Evolutionary conservation across 2,329 filamentous ascomycete species (phyloP).

Genomic region (Arthrobotrys pseudoclavata): DNA sequence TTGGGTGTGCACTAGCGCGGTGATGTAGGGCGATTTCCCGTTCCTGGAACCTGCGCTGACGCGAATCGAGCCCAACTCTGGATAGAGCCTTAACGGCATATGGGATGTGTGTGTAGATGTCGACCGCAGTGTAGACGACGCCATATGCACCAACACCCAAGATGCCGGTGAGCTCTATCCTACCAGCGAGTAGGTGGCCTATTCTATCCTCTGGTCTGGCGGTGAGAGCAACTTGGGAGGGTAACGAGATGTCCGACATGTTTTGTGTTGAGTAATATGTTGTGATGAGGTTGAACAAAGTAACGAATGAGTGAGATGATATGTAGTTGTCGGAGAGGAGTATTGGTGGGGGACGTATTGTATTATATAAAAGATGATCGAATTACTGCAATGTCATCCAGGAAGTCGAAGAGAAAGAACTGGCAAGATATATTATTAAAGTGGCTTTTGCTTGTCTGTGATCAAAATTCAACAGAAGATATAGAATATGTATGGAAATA

Average conservation of each 20-base stretch:
- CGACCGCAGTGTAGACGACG: constrained; percentile 90
- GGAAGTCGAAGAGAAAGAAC: constrained; percentile 35
- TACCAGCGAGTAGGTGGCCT: constrained; percentile 84
- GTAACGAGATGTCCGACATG: constrained; percentile 62
- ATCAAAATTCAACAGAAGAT: background rate
- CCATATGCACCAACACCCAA: constrained; percentile 96
- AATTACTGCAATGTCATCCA: constrained; percentile 51
- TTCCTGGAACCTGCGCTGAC: constrained; percentile 90
- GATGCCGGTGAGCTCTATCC: constrained; percentile 85
- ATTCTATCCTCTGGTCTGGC: constrained; percentile 81
- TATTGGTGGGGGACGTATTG: constrained; percentile 1
- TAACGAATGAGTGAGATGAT: constrained; percentile 50
- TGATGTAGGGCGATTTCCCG: constrained; percentile 94
- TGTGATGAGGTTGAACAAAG: constrained; percentile 40
- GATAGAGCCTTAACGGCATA: constrained; percentile 98
- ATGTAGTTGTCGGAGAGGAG: constrained; percentile 62
- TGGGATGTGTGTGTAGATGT: constrained; percentile 81
- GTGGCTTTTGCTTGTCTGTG: constrained; percentile 16
- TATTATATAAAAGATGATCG: constrained; percentile 21
- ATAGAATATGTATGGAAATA: constrained; percentile 17
- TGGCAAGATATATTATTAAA: constrained; percentile 34
- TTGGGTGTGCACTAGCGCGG: constrained; percentile 86
- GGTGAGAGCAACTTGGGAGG: constrained; percentile 62
- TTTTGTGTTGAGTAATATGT: constrained; percentile 50
- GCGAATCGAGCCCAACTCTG: constrained; percentile 89